phyloP scores from a whole-genome alignment of 2,329 filamentous ascomycete species.

The Endoconidiophora laricicola region DNA sequence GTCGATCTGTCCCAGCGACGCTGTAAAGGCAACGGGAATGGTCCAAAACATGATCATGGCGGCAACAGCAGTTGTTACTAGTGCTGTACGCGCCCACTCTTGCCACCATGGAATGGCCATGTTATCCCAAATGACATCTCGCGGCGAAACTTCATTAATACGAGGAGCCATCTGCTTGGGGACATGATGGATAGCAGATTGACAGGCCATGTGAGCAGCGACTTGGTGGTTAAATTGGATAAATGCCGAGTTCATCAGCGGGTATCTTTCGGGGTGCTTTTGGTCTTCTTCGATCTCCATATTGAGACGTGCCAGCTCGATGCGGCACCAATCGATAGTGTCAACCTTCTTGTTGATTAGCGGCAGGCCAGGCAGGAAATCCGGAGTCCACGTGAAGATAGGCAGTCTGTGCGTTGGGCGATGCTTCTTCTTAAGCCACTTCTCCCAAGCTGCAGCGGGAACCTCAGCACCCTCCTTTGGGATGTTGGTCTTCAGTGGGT shows the following conservation, averaged over 20 bases:
- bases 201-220: slow-evolving; percentile 94
- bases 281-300: slow-evolving; percentile 87
- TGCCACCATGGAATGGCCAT: slow-evolving; percentile 95
- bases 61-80: slow-evolving; percentile 48
- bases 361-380: slow-evolving; percentile 65
- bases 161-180: slow-evolving; percentile 88
- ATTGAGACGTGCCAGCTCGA: slow-evolving; percentile 74
- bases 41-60: slow-evolving; percentile 81
- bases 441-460: slow-evolving; percentile 46
- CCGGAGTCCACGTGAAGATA: slow-evolving; percentile 32
- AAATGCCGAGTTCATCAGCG: slow-evolving; percentile 89
- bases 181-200: slow-evolving; percentile 76
- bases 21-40: slow-evolving; percentile 77
- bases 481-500: slow-evolving; percentile 39
- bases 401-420: slow-evolving; percentile 73
- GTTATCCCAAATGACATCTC: slow-evolving; percentile 91
- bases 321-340: slow-evolving; percentile 80
- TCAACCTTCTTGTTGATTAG: slow-evolving; percentile 81
- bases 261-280: slow-evolving; percentile 66
- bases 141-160: slow-evolving; percentile 81
- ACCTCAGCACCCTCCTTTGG: slow-evolving; percentile 40
- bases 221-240: slow-evolving; percentile 98
- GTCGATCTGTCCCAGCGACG: slow-evolving; percentile 61
- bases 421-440: slow-evolving; percentile 65
- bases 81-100: slow-evolving; percentile 53